These are phyloP conservation scores for Graphilbum ipis-grandicollis DNA, from an alignment of 2,329 filamentous ascomycete genomes.

Conservation along the genomic window DNA sequence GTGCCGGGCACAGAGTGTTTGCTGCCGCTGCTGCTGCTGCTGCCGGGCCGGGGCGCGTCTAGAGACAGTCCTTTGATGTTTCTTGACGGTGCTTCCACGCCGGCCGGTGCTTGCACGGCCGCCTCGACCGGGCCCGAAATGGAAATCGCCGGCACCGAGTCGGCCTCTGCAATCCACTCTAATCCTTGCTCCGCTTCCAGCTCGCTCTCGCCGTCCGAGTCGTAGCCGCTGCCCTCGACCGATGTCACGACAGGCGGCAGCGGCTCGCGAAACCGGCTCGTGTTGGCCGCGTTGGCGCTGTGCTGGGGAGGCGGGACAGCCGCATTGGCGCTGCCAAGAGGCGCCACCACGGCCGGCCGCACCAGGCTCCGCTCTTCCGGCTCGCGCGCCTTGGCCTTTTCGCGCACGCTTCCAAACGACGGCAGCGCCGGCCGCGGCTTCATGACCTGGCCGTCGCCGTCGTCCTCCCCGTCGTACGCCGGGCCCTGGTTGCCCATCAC, in stretches of 20 bases:
- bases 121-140: conserved; percentile 23
- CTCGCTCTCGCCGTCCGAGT: conserved; percentile 32
- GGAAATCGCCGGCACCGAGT: conserved; percentile 24
- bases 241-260: conserved; percentile 55
- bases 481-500: too few species aligned
- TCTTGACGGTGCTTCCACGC: too few species aligned
- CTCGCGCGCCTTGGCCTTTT: conserved; percentile 35
- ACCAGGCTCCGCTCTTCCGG: conserved; percentile 40
- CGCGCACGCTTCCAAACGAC: conserved; percentile 57
- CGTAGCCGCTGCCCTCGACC: conserved; percentile 46
- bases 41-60: too few species aligned
- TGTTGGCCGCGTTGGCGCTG: conserved; percentile 31
- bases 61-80: too few species aligned
- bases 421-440: conserved; percentile 58
- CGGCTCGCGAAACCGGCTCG: conserved; percentile 42
- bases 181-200: neutral
- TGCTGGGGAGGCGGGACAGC: conserved; percentile 14
- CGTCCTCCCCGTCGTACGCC: conserved; percentile 12
- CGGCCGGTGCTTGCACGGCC: too few species aligned
- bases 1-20: conserved; percentile 32
- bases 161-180: conserved; percentile 3
- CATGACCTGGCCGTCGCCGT: conserved; percentile 28
- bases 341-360: conserved; percentile 19
- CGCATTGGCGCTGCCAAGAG: conserved; percentile 11
- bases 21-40: neutral